Evolutionary conservation across 208 protist genomes (phyloP).

Genomic region (Tritrichomonas foetus): DNA sequence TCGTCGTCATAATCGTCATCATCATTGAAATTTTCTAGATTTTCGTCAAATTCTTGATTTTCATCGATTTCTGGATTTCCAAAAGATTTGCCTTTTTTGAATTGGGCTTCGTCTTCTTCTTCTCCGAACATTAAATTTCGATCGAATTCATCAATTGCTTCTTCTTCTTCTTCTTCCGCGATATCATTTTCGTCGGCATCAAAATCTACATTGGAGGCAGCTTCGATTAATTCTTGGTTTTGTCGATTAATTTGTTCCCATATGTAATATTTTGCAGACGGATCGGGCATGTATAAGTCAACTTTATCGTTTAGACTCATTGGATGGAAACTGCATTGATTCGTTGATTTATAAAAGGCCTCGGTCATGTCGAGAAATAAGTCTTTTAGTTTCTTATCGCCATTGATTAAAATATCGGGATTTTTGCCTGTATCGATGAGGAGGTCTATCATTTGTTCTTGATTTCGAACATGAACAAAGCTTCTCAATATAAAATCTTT

Average conservation of each 20-base stretch:
- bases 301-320: neutral
- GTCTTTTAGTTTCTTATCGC: too few species aligned
- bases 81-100: too few species aligned
- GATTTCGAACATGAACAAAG: too few species aligned
- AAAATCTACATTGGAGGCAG: neutral
- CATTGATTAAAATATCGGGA: too few species aligned
- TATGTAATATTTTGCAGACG: neutral
- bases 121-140: neutral
- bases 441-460: too few species aligned
- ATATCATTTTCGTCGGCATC: neutral
- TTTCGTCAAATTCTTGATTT: neutral
- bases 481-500: too few species aligned
- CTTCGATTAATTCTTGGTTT: neutral
- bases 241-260: neutral
- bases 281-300: neutral
- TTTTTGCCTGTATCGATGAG: too few species aligned
- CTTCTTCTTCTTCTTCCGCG: neutral
- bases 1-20: neutral
- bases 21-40: too few species aligned
- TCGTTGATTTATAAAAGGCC: neutral
- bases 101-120: neutral
- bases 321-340: neutral
- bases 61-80: too few species aligned
- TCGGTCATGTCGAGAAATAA: neutral
- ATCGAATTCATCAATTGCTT: neutral